phyloP scores from a whole-genome alignment of 2,329 filamentous ascomycete genomes.

The Microsporum ferrugineum region DNA sequence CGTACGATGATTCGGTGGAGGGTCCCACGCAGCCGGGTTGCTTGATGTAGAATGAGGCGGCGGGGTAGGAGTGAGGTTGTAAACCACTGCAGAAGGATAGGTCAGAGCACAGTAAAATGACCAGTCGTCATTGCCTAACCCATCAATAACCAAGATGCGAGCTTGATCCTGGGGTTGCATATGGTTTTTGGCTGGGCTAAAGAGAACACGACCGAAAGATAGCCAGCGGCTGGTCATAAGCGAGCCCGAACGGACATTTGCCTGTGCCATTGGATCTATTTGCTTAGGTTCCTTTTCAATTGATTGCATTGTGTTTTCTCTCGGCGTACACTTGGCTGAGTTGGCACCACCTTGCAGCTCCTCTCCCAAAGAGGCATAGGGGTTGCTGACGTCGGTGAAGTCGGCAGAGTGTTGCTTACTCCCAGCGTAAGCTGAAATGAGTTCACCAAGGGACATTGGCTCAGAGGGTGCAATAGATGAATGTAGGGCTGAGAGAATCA shows the following conservation, averaged over 20 bases:
- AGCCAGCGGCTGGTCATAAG: constrained; percentile 42
- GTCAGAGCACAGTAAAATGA: constrained; percentile 42
- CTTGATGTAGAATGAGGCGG: constrained; percentile 23
- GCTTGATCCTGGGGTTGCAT: constrained; percentile 31
- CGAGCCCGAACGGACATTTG: constrained; percentile 39
- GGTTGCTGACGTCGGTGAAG: not conserved
- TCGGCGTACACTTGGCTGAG: not conserved
- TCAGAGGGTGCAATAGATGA: constrained; percentile 40
- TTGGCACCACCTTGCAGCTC: constrained; percentile 4
- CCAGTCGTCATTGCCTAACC: constrained; percentile 42
- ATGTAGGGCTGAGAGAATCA: constrained; percentile 41
- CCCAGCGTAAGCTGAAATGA: constrained; percentile 41
- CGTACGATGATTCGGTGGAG: constrained; percentile 34
- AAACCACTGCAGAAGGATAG: constrained; percentile 36
- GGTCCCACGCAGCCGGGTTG: constrained; percentile 33
- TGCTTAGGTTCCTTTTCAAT: constrained; percentile 32
- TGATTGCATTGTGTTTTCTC: not conserved
- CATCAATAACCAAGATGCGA: constrained; percentile 39
- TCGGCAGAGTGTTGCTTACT: constrained; percentile 17
- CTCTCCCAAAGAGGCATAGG: not conserved
- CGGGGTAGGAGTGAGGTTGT: constrained; percentile 30
- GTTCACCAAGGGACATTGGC: constrained; percentile 44
- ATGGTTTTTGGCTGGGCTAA: constrained; percentile 39
- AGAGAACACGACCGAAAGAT: constrained; percentile 40
- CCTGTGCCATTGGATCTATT: constrained; percentile 31